Evolutionary conservation across 2,329 filamentous ascomycete genomes (phyloP).

Genomic region (Alternaria sp.): DNA sequence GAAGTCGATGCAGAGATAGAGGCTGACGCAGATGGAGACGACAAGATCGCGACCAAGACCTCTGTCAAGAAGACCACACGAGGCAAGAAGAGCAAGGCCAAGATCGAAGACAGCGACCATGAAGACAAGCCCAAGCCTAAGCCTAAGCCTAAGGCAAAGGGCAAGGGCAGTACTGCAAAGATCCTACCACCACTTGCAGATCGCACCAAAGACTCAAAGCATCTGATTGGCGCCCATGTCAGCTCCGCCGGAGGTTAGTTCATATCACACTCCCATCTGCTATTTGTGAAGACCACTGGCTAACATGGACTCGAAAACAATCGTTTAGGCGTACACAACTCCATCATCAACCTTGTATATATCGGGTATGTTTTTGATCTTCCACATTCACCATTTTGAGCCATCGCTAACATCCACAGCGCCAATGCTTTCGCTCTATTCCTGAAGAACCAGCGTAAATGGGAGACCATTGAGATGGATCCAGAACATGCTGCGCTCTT

Average conservation of each 20-base stretch:
- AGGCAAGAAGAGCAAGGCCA: constrained; percentile 3
- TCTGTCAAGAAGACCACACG: neutral
- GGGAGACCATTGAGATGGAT: constrained; percentile 80
- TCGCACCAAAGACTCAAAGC: constrained; percentile 73
- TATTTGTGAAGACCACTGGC: constrained; percentile 7
- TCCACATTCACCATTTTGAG: neutral
- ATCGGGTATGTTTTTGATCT: constrained; percentile 63
- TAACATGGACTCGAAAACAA: constrained; percentile 25
- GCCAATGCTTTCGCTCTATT: constrained; percentile 95
- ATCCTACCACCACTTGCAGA: constrained; percentile 70
- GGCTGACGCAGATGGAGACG: constrained; percentile 11
- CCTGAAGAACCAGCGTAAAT: constrained; percentile 95
- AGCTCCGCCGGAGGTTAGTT: constrained; percentile 82
- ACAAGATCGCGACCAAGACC: neutral
- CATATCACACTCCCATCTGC: neutral
- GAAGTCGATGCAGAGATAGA: neutral
- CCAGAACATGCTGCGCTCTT: constrained; percentile 73
- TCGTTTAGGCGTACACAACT: constrained; percentile 80
- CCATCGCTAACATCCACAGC: constrained; percentile 51
- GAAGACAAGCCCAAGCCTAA: constrained; percentile 18
- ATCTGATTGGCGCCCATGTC: constrained; percentile 93
- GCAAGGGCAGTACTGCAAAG: constrained; percentile 42
- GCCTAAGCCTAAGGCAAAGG: constrained; percentile 53
- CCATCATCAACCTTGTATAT: constrained; percentile 76
- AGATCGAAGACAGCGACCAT: neutral